Evolutionary conservation across 805 yeast genomes (phyloP), one percentile per base, ranked within the genome.

Genomic region (Candida xyloterini): DNA sequence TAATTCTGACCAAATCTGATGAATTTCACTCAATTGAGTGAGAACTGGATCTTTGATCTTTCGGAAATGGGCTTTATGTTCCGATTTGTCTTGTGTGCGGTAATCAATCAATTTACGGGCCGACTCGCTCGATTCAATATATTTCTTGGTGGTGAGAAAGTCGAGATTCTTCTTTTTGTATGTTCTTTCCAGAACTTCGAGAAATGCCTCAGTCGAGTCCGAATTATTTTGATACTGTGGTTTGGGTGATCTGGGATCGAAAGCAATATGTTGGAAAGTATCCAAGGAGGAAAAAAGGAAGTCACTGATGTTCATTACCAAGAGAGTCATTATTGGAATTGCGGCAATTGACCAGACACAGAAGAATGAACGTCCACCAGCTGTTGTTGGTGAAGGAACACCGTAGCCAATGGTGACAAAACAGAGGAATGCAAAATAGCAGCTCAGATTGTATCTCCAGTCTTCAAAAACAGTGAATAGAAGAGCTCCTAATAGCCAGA

Each of bases 391-490:
- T 1, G 78, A 68, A 50, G 67, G 79, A 54, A 81, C 89, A 22
- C 96, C 96, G 60, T 84, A 87, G 1, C 96, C 96, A 40, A 89
- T 83, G 0, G 96, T 85, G 6, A 87, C 62, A 37, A 89, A 71
- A 52, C 91, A 79, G 27, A 84, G 63, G 46, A 83, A 78, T 44
- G 90, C 78, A 53, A 85, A 88, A 62, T 89, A 89, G n/a, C 84
- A 68, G 2, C 79, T 71, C 38, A 78, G 66, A 48, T 83, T 84
- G 59, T 81, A 89, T 5, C 71, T 44, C 96, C 96, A 89, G 3
- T 62, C 65, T 57, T 87, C 95, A 13, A 74, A 62, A 24, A 61
- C 66, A 25, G 66, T 62, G 54, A 88, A 84, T 0, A 78, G 74
- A 24, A 78, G 44, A 0, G 89, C 88, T 0, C 96, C 96, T 8